Evolutionary conservation across 176 grass and related monocot genomes (phyloP).

Genomic region (Lolium multiflorum): DNA sequence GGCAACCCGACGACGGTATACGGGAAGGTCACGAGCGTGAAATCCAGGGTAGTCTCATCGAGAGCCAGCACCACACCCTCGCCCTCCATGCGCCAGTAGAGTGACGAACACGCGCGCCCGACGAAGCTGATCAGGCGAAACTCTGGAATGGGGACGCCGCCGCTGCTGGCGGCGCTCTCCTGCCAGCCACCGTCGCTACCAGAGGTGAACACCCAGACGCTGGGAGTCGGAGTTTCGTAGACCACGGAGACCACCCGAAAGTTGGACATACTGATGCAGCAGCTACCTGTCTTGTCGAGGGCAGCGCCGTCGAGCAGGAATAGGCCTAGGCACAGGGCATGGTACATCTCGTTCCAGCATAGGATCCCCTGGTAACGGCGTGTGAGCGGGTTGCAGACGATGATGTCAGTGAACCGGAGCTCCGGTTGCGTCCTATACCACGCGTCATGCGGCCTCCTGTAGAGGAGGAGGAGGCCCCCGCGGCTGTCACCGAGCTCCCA

Average conservation of each 20-base stretch:
- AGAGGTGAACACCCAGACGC: constrained; percentile 6
- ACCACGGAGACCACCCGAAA: background rate
- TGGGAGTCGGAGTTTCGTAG: background rate
- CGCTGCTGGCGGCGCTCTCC: background rate
- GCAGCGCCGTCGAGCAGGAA: constrained; percentile 18
- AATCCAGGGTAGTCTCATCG: constrained; percentile 18
- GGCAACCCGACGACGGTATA: background rate
- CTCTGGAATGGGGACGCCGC: background rate
- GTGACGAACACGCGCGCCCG: background rate
- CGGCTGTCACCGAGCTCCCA: constrained; percentile 24
- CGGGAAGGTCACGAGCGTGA: constrained; percentile 30
- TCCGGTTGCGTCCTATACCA: background rate
- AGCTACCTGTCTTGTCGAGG: background rate
- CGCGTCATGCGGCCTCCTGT: background rate
- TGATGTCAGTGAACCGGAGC: background rate
- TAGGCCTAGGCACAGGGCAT: background rate
- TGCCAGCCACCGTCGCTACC: constrained; percentile 3
- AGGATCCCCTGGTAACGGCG: constrained; percentile 1
- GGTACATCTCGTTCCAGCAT: background rate
- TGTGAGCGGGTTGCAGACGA: constrained; percentile 13
- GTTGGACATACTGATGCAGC: background rate
- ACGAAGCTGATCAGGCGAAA: background rate
- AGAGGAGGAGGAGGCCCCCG: background rate
- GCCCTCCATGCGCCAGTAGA: background rate
- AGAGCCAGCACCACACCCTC: constrained; percentile 27